Conservation (phyloP, 306 rosid genomes). For the cucumber (Cucumis sativus) region Cucumber_9930_V3 NC_026661.2:18024001-18024500, state of each 20-base stretch:
- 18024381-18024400: no score
- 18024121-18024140: not conserved
- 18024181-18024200: not conserved
- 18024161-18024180: not conserved
- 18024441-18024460: no score
- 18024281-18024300: not conserved
- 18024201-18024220: not conserved
- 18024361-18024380: no score
- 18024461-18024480: no score
- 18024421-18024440: no score
- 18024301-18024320: no score
- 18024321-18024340: not conserved
- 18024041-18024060: not conserved
- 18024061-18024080: not conserved
- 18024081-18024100: not conserved
- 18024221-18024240: not conserved
- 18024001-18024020: no score
- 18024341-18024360: no score
- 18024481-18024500: no score
- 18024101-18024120: constrained; percentile 2
- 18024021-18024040: no score
- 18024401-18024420: no score
- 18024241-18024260: not conserved
- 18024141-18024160: not conserved
- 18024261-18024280: no score